These are phyloP conservation scores for Annona squamosa DNA, from an alignment of 164 flowering plant species.

Conservation along the genomic window DNA sequence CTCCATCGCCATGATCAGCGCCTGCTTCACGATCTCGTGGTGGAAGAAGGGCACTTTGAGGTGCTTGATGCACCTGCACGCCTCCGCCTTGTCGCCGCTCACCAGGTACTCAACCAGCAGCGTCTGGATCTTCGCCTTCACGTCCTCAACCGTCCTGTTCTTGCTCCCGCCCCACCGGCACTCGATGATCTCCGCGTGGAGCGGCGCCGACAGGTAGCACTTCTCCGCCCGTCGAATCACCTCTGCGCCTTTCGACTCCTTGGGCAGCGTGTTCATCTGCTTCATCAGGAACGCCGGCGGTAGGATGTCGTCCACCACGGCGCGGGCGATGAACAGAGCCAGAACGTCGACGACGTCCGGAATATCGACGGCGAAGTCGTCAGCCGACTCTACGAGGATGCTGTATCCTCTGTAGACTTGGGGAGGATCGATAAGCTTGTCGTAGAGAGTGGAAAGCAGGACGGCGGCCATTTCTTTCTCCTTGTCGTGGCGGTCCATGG, in stretches of 20 bases:
- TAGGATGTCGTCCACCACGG: constrained; percentile 80
- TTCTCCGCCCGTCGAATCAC: constrained; percentile 62
- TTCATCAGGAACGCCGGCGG: constrained; percentile 72
- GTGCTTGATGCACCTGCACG: constrained; percentile 70
- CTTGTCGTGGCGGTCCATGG: constrained; percentile 74
- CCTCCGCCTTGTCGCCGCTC: constrained; percentile 71
- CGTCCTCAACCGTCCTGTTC: constrained; percentile 60
- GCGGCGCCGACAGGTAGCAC: constrained; percentile 64
- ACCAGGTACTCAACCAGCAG: constrained; percentile 52
- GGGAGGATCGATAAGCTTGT: constrained; percentile 50
- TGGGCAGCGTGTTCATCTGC: constrained; percentile 27
- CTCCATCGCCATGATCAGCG: constrained; percentile 73
- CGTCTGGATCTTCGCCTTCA: constrained; percentile 49
- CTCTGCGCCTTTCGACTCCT: constrained; percentile 51
- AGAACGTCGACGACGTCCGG: constrained; percentile 70
- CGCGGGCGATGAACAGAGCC: constrained; percentile 68
- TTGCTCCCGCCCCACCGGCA: constrained; percentile 68
- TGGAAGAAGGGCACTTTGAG: constrained; percentile 73
- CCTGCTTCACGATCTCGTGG: constrained; percentile 72
- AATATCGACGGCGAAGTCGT: constrained; percentile 75
- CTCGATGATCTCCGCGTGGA: constrained; percentile 69
- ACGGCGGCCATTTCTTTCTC: constrained; percentile 84
- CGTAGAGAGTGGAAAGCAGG: constrained; percentile 61
- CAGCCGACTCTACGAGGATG: constrained; percentile 54
- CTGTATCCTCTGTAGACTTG: constrained; percentile 63